These are phyloP conservation scores for Exophiala mesophila DNA, from an alignment of 2,329 filamentous ascomycete species.

Conservation along the genomic window DNA sequence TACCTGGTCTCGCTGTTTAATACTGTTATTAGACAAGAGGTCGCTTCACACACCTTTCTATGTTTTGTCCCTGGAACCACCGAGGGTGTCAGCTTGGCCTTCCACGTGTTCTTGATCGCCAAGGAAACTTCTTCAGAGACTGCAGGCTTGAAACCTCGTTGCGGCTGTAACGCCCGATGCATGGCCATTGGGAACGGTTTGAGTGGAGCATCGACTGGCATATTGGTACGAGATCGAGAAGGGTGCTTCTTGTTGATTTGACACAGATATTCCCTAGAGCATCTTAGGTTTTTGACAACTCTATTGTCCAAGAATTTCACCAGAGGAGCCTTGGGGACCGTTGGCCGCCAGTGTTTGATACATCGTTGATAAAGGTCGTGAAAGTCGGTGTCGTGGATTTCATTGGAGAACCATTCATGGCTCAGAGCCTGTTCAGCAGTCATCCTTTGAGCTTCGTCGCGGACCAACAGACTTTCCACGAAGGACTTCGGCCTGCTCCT, in stretches of 20 bases:
- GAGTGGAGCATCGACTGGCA: constrained; percentile 25
- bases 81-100: not conserved
- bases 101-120: constrained; percentile 13
- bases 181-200: constrained; percentile 27
- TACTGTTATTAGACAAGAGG: too few relatives aligned
- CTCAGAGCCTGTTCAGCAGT: constrained; percentile 49
- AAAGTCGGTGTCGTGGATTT: constrained; percentile 43
- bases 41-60: too few relatives aligned
- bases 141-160: constrained; percentile 4
- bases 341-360: constrained; percentile 48
- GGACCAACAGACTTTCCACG: constrained; percentile 46
- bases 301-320: constrained; percentile 18
- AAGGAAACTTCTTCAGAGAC: constrained; percentile 13
- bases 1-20: too few relatives aligned
- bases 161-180: constrained; percentile 18
- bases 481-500: constrained; percentile 48
- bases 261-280: constrained; percentile 10
- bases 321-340: constrained; percentile 18
- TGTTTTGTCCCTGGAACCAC: not conserved
- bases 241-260: constrained; percentile 7
- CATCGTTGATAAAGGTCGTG: constrained; percentile 47
- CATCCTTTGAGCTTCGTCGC: constrained; percentile 48
- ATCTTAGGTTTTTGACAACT: constrained; percentile 9
- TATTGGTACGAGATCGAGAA: constrained; percentile 2
- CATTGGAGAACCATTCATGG: constrained; percentile 55